Conservation (phyloP, 1,284 basidiomycete genomes). For the Sporisorium reilianum region DNA sequence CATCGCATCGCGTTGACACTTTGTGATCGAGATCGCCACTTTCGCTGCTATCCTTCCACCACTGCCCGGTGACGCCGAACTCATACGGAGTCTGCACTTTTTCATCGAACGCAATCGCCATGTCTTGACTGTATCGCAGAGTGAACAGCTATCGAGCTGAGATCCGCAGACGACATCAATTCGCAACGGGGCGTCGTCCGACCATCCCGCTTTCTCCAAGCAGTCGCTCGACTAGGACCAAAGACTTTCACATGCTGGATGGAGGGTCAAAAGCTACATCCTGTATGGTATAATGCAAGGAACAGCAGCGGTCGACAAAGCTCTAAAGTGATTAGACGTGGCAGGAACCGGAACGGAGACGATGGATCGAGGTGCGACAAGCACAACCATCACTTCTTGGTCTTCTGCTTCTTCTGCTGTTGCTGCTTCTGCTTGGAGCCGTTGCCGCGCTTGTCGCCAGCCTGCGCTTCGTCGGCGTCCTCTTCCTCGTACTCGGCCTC, state of each 20-base stretch:
- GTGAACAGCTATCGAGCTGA: background rate
- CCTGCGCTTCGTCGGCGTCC: constrained; percentile 20
- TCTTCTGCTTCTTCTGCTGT: constrained; percentile 49
- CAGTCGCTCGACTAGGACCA: too few relatives aligned
- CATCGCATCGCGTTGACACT: constrained; percentile 3
- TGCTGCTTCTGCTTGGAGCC: constrained; percentile 31
- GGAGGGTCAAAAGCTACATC: constrained; percentile 3
- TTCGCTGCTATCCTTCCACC: background rate
- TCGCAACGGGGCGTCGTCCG: too few relatives aligned
- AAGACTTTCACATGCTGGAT: background rate
- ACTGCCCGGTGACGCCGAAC: background rate
- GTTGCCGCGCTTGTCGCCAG: constrained; percentile 36
- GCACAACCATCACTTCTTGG: constrained; percentile 16
- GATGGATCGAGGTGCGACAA: background rate
- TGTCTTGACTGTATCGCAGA: background rate
- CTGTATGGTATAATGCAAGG: constrained; percentile 20
- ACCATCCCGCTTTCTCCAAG: too few relatives aligned
- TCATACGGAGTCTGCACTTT: background rate
- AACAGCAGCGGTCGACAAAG: background rate
- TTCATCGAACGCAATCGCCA: background rate
- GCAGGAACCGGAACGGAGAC: background rate
- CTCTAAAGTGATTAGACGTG: constrained; percentile 4
- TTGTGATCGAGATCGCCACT: background rate
- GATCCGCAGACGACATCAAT: background rate
- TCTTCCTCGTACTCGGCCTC: constrained; percentile 13